Conservation (phyloP, 2,329 filamentous ascomycete genomes). For the Penicillium sp. region DNA sequence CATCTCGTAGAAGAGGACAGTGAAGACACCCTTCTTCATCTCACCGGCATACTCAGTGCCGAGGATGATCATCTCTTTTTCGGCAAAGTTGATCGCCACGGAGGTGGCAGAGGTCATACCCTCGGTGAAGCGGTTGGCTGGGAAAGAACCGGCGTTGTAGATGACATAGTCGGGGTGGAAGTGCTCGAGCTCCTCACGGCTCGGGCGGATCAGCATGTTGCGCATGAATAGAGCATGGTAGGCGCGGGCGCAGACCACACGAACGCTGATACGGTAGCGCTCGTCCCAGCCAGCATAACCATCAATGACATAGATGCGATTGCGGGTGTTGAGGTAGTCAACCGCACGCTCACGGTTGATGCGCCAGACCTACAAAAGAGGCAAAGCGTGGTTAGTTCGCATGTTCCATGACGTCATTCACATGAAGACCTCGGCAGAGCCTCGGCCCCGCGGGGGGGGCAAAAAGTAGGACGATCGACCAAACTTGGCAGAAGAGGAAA, state of each 20-base stretch:
- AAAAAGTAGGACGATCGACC: background rate
- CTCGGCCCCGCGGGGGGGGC: slow-evolving; percentile 17
- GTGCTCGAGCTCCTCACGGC: slow-evolving; percentile 83
- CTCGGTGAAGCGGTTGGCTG: slow-evolving; percentile 94
- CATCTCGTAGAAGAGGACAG: slow-evolving; percentile 99
- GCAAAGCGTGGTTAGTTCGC: slow-evolving; percentile 16
- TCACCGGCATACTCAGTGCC: slow-evolving; percentile 97
- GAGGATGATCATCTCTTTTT: slow-evolving; percentile 99
- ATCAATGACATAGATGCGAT: slow-evolving; percentile 97
- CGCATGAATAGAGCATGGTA: slow-evolving; percentile 99
- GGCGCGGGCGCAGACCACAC: slow-evolving; percentile 95
- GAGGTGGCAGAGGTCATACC: slow-evolving; percentile 99
- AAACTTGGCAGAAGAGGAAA: slow-evolving; percentile 3
- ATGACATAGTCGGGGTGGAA: slow-evolving; percentile 99
- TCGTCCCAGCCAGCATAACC: slow-evolving; percentile 98
- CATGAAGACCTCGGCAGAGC: slow-evolving; percentile 8
- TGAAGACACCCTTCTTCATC: slow-evolving; percentile 99
- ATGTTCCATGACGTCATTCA: slow-evolving; percentile 32
- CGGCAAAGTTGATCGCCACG: slow-evolving; percentile 96
- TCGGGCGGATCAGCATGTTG: slow-evolving; percentile 98
- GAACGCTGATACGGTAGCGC: slow-evolving; percentile 95
- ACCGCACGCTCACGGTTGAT: slow-evolving; percentile 99
- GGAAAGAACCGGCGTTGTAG: slow-evolving; percentile 98
- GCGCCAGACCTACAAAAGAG: slow-evolving; percentile 73
- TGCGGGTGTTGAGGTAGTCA: slow-evolving; percentile 98